Base-by-base conservation (phyloP, 2,329 filamentous ascomycete genomes). In the Paecilomyces dactylethromorphus region DNA sequence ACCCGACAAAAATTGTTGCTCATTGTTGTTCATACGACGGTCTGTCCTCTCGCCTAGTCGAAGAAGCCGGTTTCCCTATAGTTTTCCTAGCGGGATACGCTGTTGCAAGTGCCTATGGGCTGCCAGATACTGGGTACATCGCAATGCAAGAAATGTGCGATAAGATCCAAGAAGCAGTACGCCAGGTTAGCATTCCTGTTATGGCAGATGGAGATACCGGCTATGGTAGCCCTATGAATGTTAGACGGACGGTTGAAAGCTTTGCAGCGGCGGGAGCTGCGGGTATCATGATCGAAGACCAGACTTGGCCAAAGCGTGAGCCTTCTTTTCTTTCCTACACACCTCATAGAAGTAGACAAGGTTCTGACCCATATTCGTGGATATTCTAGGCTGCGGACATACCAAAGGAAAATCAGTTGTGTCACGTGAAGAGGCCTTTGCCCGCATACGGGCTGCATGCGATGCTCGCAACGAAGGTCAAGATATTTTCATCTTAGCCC, bases 71-170 rank as follows among this genome's bases (percentile, higher is more conserved):
- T 0, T 80, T 80, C 53, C 78, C 78, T 0, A 66, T 80, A 54
- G 60, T 79, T 10, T 81, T 81, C 57, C 66, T 80, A 0, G 71
- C 76, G 0, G 78, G 78, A 0, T 80, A 76, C 59, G 65, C 76
- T 0, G 73, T 80, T 12, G 68, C 78, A 0, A 74, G 69, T 15
- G 63, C 75, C 0, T 72, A 74, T 55, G 76, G 76, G 1, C 67
- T 81, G 0, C 79, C 79, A 0, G 78, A 81, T 60, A 78, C 79
- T 0, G 79, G 79, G 1, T 81, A 81, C 55, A 81, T 81, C 56
- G 78, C 79, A 1, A 75, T 81, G 62, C 68, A 72, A 8, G 79
- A 81, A 59, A 74, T 81, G 68, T 77, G 73, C 53, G 69, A 71
- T 13, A 79, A 78, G 63, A 76, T 81, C 53, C 75, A 79, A 56